Evolutionary conservation across 139 green algal genomes (phyloP).

Genomic region (Chlamydomonas urium): DNA sequence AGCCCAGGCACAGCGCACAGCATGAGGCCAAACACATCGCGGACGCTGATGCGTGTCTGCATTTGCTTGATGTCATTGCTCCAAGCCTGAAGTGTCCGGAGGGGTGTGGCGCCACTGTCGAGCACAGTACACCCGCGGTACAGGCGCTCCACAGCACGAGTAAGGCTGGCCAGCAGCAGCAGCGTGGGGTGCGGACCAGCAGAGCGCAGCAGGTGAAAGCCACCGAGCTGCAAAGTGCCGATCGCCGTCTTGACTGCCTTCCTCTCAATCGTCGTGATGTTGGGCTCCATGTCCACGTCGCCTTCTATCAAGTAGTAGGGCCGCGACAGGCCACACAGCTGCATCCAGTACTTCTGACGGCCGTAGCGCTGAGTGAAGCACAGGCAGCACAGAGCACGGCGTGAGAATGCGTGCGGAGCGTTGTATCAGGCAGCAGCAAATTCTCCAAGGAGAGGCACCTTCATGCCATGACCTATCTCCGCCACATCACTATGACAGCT

Average conservation of each 20-base stretch:
- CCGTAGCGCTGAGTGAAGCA: too few species aligned
- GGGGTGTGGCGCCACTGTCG: too few species aligned
- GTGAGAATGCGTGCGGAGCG: too few species aligned
- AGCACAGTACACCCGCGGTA: constrained; percentile 4
- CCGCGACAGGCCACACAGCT: constrained; percentile 50
- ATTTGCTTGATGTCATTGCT: constrained; percentile 2
- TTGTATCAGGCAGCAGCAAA: too few species aligned
- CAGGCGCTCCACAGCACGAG: constrained; percentile 16
- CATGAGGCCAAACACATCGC: constrained; percentile 32
- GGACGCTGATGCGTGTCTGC: constrained; percentile 11
- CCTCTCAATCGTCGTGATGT: constrained; percentile 5
- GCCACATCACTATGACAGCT: too few species aligned
- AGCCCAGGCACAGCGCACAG: constrained; percentile 26
- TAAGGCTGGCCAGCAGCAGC: constrained; percentile 18
- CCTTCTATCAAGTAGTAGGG: constrained; percentile 75
- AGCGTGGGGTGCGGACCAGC: constrained; percentile 3
- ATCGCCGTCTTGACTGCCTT: not conserved
- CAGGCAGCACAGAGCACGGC: too few species aligned
- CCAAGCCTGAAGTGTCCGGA: not conserved
- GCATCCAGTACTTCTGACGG: constrained; percentile 56
- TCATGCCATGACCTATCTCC: too few species aligned
- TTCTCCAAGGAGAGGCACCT: too few species aligned
- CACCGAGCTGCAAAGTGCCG: constrained; percentile 25
- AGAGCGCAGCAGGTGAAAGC: constrained; percentile 26
- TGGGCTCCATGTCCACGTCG: constrained; percentile 36